Conservation (phyloP, 331 rosid genomes). For the Cucumis variabilis region DNA sequence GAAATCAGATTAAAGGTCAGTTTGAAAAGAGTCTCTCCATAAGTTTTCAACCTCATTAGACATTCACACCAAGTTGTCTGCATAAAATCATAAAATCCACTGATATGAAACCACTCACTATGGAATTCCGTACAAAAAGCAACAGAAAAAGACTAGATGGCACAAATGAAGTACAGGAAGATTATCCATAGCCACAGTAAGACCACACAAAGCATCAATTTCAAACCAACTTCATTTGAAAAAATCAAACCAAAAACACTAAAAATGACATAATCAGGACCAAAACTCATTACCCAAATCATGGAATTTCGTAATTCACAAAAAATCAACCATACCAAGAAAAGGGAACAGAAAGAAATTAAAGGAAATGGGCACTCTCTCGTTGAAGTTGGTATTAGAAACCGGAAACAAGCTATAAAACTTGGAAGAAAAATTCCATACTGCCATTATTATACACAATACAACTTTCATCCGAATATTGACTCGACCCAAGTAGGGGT, state of each 20-base stretch:
- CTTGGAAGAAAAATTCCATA: neutral
- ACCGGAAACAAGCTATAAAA: neutral
- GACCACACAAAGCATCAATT: neutral
- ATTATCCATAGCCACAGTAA: constrained; percentile 16
- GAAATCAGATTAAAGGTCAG: neutral
- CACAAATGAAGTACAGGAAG: neutral
- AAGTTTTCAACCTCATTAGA: neutral
- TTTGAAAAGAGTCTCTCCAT: neutral
- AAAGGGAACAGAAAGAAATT: neutral
- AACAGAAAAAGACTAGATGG: neutral
- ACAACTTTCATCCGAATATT: neutral
- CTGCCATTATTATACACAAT: neutral
- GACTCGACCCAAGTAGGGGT: neutral
- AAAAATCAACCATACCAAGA: constrained; percentile 10
- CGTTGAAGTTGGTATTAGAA: neutral
- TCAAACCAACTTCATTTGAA: neutral
- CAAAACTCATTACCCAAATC: neutral
- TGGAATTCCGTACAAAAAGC: neutral
- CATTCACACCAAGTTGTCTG: neutral
- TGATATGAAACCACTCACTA: neutral
- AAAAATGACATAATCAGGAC: neutral
- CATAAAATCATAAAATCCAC: constrained; percentile 9
- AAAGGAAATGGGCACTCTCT: neutral
- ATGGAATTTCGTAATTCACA: neutral
- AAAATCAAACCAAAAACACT: neutral